These are phyloP conservation scores for Kockiozyma suomiensis DNA, from an alignment of 805 yeast genomes.

Conservation along the genomic window DNA sequence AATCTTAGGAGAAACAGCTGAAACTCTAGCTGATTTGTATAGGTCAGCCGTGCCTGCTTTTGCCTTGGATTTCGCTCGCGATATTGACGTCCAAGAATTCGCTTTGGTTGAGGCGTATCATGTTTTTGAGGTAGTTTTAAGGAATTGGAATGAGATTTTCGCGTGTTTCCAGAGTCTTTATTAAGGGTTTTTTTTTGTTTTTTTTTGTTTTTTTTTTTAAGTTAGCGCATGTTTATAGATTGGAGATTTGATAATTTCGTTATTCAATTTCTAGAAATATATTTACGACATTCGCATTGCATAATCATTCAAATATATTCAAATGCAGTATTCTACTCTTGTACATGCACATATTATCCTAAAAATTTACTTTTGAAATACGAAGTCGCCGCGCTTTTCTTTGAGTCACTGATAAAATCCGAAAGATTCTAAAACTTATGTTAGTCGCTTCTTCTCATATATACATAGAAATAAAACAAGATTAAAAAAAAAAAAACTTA, in stretches of 20 bases:
- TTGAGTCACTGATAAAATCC: slow-evolving; percentile 25
- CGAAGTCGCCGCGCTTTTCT: slow-evolving; percentile 22
- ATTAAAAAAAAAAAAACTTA: background rate
- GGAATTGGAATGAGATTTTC: background rate
- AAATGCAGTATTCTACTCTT: background rate
- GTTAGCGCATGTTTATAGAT: background rate
- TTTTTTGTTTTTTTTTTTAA: background rate
- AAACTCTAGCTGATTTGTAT: background rate
- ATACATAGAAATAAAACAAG: background rate
- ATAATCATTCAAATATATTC: no score
- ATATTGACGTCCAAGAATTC: slow-evolving; percentile 4
- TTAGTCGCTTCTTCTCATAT: background rate
- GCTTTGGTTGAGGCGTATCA: background rate
- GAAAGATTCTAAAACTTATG: slow-evolving; percentile 14
- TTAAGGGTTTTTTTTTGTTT: background rate
- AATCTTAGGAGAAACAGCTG: slow-evolving; percentile 1
- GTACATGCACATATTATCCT: background rate
- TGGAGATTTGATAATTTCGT: background rate
- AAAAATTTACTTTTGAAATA: slow-evolving; percentile 29
- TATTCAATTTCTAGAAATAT: background rate
- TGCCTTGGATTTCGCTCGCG: background rate
- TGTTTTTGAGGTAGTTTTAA: background rate
- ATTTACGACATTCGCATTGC: background rate
- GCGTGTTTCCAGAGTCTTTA: background rate
- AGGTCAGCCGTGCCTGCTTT: background rate